These are phyloP conservation scores for Magnusiomyces tetraspermus DNA, from an alignment of 1,139 yeast genomes.

Conservation along the genomic window DNA sequence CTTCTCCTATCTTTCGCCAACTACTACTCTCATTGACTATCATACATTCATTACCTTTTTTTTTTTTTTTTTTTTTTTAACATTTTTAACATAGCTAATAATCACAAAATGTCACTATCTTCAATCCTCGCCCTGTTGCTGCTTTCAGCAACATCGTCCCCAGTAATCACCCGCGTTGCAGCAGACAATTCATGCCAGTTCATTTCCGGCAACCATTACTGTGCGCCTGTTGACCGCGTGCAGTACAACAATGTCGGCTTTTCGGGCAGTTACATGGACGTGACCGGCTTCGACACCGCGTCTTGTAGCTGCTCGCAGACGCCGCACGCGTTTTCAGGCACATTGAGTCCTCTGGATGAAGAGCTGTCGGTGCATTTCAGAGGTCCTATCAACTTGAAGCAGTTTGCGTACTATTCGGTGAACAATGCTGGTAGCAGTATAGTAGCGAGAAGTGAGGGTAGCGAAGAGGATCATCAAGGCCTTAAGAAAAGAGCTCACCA, in stretches of 20 bases:
- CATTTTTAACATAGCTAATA: no score
- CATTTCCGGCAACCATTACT: constrained; percentile 68
- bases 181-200: no score
- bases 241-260: constrained; percentile 66
- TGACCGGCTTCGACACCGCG: constrained; percentile 58
- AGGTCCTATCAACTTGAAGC: constrained; percentile 73
- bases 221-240: constrained; percentile 59
- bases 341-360: constrained; percentile 75
- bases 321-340: constrained; percentile 56
- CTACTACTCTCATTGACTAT: no score
- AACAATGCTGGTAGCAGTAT: constrained; percentile 22
- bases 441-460: constrained; percentile 6
- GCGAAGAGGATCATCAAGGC: no score
- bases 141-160: no score
- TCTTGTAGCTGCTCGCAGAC: constrained; percentile 53
- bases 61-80: no score
- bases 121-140: no score
- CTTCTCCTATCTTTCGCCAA: no score
- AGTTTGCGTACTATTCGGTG: constrained; percentile 60
- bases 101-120: no score
- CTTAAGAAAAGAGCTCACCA: no score
- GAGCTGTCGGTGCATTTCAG: constrained; percentile 89
- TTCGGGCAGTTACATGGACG: constrained; percentile 67
- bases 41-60: no score
- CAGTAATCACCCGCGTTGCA: no score